Conservation (phyloP, 768 basidiomycete species). For the Boletus rex-veris region DNA sequence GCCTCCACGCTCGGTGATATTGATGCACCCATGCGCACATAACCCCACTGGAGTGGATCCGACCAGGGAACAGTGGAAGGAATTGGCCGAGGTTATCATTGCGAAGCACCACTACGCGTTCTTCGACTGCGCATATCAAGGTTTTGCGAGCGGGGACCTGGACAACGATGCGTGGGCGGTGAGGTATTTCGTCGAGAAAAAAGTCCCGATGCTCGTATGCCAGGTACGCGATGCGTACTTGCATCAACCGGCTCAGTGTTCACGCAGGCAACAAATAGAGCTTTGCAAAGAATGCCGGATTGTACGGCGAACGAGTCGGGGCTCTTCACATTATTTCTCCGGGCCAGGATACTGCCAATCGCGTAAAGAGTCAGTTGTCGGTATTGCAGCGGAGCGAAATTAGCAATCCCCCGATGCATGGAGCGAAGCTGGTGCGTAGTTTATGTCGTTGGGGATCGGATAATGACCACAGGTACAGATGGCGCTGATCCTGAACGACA, state of each 20-base stretch:
- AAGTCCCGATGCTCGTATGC: slow-evolving; percentile 79
- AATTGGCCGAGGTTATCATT: slow-evolving; percentile 69
- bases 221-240: slow-evolving; percentile 49
- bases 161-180: slow-evolving; percentile 92
- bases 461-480: slow-evolving; percentile 43
- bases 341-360: slow-evolving; percentile 59
- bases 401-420: slow-evolving; percentile 90
- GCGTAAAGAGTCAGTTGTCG: slow-evolving; percentile 84
- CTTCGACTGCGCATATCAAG: slow-evolving; percentile 97
- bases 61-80: slow-evolving; percentile 80
- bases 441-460: not conserved
- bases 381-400: slow-evolving; percentile 93
- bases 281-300: slow-evolving; percentile 95
- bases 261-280: slow-evolving; percentile 49
- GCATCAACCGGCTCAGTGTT: slow-evolving; percentile 1
- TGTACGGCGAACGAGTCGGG: slow-evolving; percentile 93
- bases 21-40: slow-evolving; percentile 93
- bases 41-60: slow-evolving; percentile 98
- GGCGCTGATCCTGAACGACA: slow-evolving; percentile 75
- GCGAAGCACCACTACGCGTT: slow-evolving; percentile 80
- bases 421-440: slow-evolving; percentile 74
- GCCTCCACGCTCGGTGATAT: slow-evolving; percentile 74
- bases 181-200: slow-evolving; percentile 74
- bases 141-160: slow-evolving; percentile 91
- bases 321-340: slow-evolving; percentile 82